These are phyloP conservation scores for Arxiozyma telluris DNA, from an alignment of 1,139 yeast species.

Conservation along the genomic window DNA sequence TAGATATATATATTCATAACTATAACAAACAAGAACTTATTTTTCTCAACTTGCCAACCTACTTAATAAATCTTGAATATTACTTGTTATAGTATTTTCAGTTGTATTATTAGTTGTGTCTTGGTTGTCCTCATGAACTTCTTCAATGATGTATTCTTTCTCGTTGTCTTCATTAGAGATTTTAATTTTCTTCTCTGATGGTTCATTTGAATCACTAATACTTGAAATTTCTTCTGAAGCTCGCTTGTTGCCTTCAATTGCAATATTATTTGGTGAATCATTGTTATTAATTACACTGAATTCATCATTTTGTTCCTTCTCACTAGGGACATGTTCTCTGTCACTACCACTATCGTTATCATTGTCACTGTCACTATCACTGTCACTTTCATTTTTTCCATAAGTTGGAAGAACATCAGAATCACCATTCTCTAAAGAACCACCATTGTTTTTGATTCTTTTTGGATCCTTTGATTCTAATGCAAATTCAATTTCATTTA, in stretches of 20 bases:
- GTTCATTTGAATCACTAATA: neutral
- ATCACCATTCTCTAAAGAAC: constrained; percentile 15
- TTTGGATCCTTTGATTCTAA: constrained; percentile 23
- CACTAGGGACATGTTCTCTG: neutral
- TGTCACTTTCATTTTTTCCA: constrained; percentile 10
- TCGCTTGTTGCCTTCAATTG: neutral
- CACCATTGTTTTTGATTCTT: constrained; percentile 12
- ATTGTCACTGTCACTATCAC: constrained; percentile 7
- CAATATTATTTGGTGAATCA: neutral
- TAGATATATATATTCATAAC: neutral
- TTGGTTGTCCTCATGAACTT: neutral
- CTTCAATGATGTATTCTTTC: constrained; percentile 1
- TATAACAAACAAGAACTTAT: neutral
- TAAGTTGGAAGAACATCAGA: constrained; percentile 16
- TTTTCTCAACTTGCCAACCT: constrained; percentile 24
- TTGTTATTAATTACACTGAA: neutral
- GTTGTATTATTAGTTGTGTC: constrained; percentile 3
- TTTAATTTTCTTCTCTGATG: neutral
- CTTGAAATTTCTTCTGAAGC: neutral
- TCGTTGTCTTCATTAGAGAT: neutral
- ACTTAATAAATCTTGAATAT: constrained; percentile 29
- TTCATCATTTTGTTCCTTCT: neutral
- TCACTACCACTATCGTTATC: constrained; percentile 9
- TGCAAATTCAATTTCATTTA: constrained; percentile 24
- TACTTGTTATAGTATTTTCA: constrained; percentile 21